Base-by-base conservation (phyloP, 169 alveolate genomes). In the Babesia bovis region DNA sequence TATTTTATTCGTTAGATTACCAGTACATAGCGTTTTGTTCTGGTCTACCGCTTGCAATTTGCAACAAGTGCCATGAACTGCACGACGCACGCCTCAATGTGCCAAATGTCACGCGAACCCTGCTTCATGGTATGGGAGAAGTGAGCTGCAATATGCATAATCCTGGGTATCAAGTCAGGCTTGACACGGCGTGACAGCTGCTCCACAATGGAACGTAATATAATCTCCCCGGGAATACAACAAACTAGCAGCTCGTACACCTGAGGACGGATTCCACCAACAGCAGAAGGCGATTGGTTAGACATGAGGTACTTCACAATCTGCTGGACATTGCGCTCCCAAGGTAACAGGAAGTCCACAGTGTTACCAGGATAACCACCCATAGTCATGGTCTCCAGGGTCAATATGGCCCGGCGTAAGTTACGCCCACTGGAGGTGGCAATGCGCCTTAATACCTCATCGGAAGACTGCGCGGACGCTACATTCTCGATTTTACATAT, bases 351-450 rank as follows among this genome's bases (percentile, higher is more conserved):
- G 79, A 59, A 50, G 68, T 69, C 66, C 45, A 81, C 19, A 47
- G 89, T 23, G 55, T 74, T 58, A 36, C 40, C 26, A 50, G 82
- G 52, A 44, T 85, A 87, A 19, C 88, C 77, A 33, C 88, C 76
- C 55, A 90, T 76, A 36, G 88, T 82, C 7, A 86, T 74, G 4
- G 95, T 90, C 68, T 95, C 93, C 35, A 94, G 77, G 55, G 90
- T 90, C 67, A 94, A 84, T 26, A 94, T 90, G 9, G 97, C 94
- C 50, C 95, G 87, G 28, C 98, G 86, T 58, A 94, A 69, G 73
- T 95, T 94, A 28, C 97, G 83, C 44, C 77, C 73, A 44, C 94
- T 83, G 32, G 86, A 66, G 13, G 32, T 53, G 10, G 92, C 92
- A n/a, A 95, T 94, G 53, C 78, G 78, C 33, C 52, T 59, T 5